Evolutionary conservation across 108 stramenopile species (phyloP).

Genomic region (Heterococcus sp.): DNA sequence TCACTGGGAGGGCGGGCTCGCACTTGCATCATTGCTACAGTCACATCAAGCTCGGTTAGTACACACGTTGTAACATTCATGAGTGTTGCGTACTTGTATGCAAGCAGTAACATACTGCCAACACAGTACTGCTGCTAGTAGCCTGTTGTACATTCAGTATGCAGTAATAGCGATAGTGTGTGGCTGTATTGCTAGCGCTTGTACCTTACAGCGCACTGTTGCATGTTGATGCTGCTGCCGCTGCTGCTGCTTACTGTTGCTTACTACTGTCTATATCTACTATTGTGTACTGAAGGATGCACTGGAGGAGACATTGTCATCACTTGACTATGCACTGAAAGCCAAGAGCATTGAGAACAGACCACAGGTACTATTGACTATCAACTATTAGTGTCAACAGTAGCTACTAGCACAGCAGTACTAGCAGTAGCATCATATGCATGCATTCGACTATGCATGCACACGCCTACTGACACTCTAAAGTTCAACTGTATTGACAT

Average conservation of each 20-base stretch:
- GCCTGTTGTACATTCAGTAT: too few relatives aligned
- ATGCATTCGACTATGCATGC: not conserved
- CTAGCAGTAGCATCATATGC: not conserved
- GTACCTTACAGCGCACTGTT: not conserved
- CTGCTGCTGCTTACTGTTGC: not conserved
- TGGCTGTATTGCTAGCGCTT: not conserved
- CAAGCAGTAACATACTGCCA: not conserved
- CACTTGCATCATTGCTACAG: too few relatives aligned
- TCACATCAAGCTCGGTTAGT: too few relatives aligned
- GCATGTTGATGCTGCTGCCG: not conserved
- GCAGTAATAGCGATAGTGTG: not conserved
- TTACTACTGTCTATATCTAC: not conserved
- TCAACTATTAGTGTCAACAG: not conserved
- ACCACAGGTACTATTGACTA: slow-evolving; percentile 33
- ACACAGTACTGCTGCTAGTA: not conserved
- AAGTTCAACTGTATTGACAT: not conserved
- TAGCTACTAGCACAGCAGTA: not conserved
- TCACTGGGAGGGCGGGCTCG: too few relatives aligned
- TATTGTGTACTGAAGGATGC: slow-evolving; percentile 8
- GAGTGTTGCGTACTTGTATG: not conserved
- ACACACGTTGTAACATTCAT: not conserved
- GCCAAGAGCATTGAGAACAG: slow-evolving; percentile 65
- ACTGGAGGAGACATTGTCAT: slow-evolving; percentile 60
- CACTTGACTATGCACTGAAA: slow-evolving; percentile 61
- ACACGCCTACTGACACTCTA: not conserved